Evolutionary conservation across 2,329 filamentous ascomycete genomes (phyloP), one percentile per base, ranked within the genome.

Genomic region (Coniosporium tulheliwenetii): DNA sequence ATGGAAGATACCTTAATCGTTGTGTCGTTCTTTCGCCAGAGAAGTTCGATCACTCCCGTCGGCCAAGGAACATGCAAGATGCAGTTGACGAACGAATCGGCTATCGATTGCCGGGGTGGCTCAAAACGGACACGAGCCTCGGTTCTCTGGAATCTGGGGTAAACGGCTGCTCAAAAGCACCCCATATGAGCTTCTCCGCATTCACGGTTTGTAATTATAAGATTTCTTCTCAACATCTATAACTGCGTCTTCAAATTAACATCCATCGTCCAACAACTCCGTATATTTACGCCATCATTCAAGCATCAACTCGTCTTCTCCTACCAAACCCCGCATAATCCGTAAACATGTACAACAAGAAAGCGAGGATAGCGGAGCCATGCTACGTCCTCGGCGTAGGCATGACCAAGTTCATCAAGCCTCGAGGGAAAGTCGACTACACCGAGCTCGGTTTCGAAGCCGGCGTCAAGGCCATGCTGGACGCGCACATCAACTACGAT

Each of bases 351-450:
- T 9, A 15, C 10, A 33, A 33, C 32, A 33, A 33, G 50, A 70
- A 71, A 49, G 50, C 60, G 54, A 26, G 19, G 19, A 26, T 26
- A 26, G 56, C 58, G 41, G 63, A 67, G 47, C 71, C 71, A 51
- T 71, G 71, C 70, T 96, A 96, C 70, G 84, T 96, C 57, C 77
- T 96, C 45, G 89, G 89, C 68, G 91, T 96, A 51, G 89, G 89
- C 67, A 91, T 96, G 85, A 96, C 89, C 66, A 93, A 93, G 65
- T 96, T 96, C 74, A 89, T 95, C 75, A 95, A 95, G 70, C 87
- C 87, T 35, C 77, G 87, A 42, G 85, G 85, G 58, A 89, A 89
- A 60, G 83, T 93, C 48, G 86, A 94, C 66, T 95, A 95, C 66
- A 85, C 85, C 7, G 87, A 94, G 58, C 77, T 95, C 16, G 87